Base-by-base conservation (phyloP, 495 filamentous ascomycete species). In the Penicillium canescens region DNA sequence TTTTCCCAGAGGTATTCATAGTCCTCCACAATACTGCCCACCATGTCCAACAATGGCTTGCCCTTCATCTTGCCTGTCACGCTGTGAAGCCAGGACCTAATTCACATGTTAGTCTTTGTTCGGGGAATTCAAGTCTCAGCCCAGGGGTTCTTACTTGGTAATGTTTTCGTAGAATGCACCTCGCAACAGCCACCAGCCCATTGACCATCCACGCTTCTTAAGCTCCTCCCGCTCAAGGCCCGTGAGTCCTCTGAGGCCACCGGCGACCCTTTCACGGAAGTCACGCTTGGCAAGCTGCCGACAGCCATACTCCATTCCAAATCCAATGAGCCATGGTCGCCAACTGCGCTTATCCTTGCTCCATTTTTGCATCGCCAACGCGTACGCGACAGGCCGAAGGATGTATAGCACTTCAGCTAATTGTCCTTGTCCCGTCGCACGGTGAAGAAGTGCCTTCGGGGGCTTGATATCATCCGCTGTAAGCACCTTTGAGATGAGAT, bases 1-100 rank as follows among this genome's bases (percentile, higher is more conserved):
- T 96, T 89, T 73, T 97, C 93, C 94, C 94, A 98, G 13, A 98
- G 77, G 64, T 94, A 97, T 66, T 95, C 90, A 61, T 98, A 98
- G 65, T 98, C 95, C 67, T 96, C 92, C 50, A 98, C 62, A 20
- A 98, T 81, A 46, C 86, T 91, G 1, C 82, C 85, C 13, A 97
- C 75, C 59, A 98, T 73, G 59, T 88, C 86, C 46, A 95, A 80
- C 64, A 96, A 73, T 42, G 88, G 86, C 61, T 88, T 88, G 39
- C 80, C 79, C 59, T 85, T 86, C 61, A 97, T 82, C 61, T 83
- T 89, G 23, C 65, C 70, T 3, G 89, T 85, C 16, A 87, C 40
- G 26, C 75, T 73, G 55, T 81, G 78, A 42, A 90, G 68, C 71
- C 87, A 82, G 6, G 78, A 71, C 63, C 83, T 86, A 53, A 50